Base-by-base conservation (phyloP, 2,329 filamentous ascomycete species). In the Whalleya microplaca region DNA sequence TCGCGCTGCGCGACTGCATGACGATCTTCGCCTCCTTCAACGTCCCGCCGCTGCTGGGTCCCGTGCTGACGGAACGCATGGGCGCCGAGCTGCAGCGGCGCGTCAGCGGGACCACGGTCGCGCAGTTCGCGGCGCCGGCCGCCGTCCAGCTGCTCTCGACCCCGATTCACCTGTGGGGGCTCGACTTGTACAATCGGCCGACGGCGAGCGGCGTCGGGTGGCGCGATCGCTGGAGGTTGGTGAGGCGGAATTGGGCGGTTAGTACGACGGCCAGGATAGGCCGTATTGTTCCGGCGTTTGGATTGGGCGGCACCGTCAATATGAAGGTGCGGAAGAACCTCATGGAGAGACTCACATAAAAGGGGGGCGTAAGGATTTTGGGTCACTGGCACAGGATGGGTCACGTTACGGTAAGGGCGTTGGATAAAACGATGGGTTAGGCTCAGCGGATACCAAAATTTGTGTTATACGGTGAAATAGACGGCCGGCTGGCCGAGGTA, bases 11-110 rank as follows among this genome's bases (percentile, higher is more conserved):
- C 66, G 93, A 97, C 76, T 91, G 88, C 74, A 77, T 96, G 59
- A 96, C 93, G 49, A 92, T 96, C 66, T 96, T 96, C 72, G 92
- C 92, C 3, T 91, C 86, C 12, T 98, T 97, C 82, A 97, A 97
- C 71, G 78, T 96, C 2, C 94, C 94, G 0, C 84, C 91, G 0
- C 69, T 95, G 1, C 79, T 97, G 9, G 91, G 90, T 0, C 91
- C 92, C 0, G 74, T 78, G 5, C 76, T 96, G 19, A 84, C 81
- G 14, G 75, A 81, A 18, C 77, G 79, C 23, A 69, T 89, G 59
- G 76, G 71, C 48, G 78, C 80, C 53, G 82, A 83, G 59, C 72
- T 86, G 29, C 75, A 85, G 16, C 76, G 69, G 47, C 66, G 57
- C 19, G 61, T 85, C 27, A 80, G 76, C 19, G 84, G 84, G n/a